Base-by-base conservation (phyloP, 192 early-diverging fungal genomes). In the Chytriomyces sp. region DNA sequence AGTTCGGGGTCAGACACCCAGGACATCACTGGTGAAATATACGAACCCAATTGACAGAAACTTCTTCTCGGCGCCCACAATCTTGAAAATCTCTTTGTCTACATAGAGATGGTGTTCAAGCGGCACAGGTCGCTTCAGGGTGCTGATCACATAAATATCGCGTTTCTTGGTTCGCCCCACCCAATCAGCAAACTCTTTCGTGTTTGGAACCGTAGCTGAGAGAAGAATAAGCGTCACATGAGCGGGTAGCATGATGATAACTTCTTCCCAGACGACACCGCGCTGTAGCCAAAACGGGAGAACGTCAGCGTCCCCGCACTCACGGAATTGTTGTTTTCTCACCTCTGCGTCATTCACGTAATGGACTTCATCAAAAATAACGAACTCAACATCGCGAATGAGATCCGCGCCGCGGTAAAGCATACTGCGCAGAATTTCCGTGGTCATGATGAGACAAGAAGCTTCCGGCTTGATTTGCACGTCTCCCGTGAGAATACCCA, bases 231-330 rank as follows among this genome's bases (percentile, higher is more conserved):
- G 80, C 14, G 83, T 95, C 2, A 99, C 90, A 80, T 99, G 96
- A 0, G 91, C 86, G 3, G 97, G 97, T 10, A 99, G 82, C 96
- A 99, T 97, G 72, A 98, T 98, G 65, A 99, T 99, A 32, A 98
- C 95, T 79, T 99, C 97, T 81, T 99, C 97, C 97, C 97, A 99
- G 2, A 99, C 97, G 0, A 99, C 96, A 59, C 97, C 97, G 71
- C 91, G 81, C 90, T 92, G 31, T 39, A 44, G 62, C 5, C 12
- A 69, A 39, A 2, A 14, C 5, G 49, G 44, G 32, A 55, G 6
- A 19, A 26, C 37, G 41, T 33, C n/a, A 30, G 54, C 38, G 17
- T 44, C 19, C 7, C 7, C 8, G 41, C 41, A 12, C 19, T 7
- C 8, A 44, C 8, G 19, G 33, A 53, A 3, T 40, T 14, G 39